Conservation (phyloP, 208 protist species). For the Lotmaria passim region DNA sequence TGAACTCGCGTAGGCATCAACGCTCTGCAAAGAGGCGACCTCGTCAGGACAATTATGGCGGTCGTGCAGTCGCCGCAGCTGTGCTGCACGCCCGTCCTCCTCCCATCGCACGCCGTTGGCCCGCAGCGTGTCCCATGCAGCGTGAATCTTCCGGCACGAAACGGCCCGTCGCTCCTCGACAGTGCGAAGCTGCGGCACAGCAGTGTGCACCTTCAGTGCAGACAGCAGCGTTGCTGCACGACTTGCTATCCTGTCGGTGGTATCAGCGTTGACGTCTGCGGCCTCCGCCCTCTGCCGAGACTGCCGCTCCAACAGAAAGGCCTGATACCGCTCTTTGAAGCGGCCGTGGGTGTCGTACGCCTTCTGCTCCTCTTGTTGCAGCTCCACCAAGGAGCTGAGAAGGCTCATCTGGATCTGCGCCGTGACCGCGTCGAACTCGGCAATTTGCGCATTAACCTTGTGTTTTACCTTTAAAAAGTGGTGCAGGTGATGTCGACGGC, state of each 20-base stretch:
- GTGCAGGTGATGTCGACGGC: slow-evolving; percentile 10
- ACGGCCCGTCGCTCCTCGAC: not conserved
- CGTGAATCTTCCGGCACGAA: slow-evolving; percentile 29
- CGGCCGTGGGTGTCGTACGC: slow-evolving; percentile 20
- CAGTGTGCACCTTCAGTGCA: not conserved
- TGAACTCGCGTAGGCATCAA: not conserved
- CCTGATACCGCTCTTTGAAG: slow-evolving; percentile 20
- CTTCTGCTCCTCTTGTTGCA: slow-evolving; percentile 17
- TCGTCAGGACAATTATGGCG: slow-evolving; percentile 17
- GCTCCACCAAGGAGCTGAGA: not conserved
- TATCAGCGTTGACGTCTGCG: not conserved
- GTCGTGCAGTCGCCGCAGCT: slow-evolving; percentile 28
- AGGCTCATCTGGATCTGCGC: slow-evolving; percentile 13
- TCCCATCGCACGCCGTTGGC: not conserved
- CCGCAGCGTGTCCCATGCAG: slow-evolving; percentile 34
- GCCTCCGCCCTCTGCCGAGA: not conserved
- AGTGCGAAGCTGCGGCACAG: not conserved
- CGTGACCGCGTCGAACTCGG: slow-evolving; percentile 17
- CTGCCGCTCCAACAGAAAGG: slow-evolving; percentile 29
- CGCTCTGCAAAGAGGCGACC: not conserved
- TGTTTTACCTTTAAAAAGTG: slow-evolving; percentile 19
- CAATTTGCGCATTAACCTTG: slow-evolving; percentile 3
- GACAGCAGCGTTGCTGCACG: not conserved
- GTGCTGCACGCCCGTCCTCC: slow-evolving; percentile 19
- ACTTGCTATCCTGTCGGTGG: not conserved